Percentiles rank a stretch among this genome's conserved stretches.
phyloP scores from a whole-genome alignment of 2,329 filamentous ascomycete species.

The Arthrobotrys megalospora region DNA sequence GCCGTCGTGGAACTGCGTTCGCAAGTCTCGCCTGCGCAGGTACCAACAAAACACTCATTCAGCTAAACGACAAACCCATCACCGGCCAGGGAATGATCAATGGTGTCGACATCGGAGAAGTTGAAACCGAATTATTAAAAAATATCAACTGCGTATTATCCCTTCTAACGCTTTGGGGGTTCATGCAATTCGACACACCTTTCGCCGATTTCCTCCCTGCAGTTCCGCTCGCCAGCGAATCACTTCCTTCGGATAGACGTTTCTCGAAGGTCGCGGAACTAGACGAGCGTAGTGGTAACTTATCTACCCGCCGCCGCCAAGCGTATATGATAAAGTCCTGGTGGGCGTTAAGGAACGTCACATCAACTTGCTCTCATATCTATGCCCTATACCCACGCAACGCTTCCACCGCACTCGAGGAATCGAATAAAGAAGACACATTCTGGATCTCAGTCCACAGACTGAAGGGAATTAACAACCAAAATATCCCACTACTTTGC shows the following conservation, averaged over 20 bases:
- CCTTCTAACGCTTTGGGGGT: slow-evolving; percentile 57
- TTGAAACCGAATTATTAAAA: slow-evolving; percentile 61
- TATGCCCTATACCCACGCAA: slow-evolving; percentile 60
- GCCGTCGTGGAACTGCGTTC: slow-evolving; percentile 59
- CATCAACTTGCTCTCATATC: slow-evolving; percentile 60
- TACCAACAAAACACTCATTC: slow-evolving; percentile 47
- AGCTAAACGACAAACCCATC: slow-evolving; percentile 59
- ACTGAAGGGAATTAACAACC: slow-evolving; percentile 57
- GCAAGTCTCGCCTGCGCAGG: slow-evolving; percentile 51
- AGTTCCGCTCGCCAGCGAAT: slow-evolving; percentile 47
- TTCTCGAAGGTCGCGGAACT: slow-evolving; percentile 54
- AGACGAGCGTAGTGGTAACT: slow-evolving; percentile 53
- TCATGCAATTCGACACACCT: slow-evolving; percentile 62
- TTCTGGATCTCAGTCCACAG: slow-evolving; percentile 56
- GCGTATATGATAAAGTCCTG: slow-evolving; percentile 57
- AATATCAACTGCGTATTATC: slow-evolving; percentile 60
- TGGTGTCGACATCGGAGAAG: slow-evolving; percentile 61
- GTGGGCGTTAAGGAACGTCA: slow-evolving; percentile 58
- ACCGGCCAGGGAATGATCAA: slow-evolving; percentile 60
- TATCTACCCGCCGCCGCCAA: slow-evolving; percentile 51
- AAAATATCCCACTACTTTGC: slow-evolving; percentile 56
- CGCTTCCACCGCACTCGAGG: slow-evolving; percentile 27
- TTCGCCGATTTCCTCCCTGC: slow-evolving; percentile 60
- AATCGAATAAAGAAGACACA: slow-evolving; percentile 48
- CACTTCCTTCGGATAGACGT: slow-evolving; percentile 46